phyloP scores from a whole-genome alignment of 441 rosid genomes.

The Pelargonium myrrhifolium region DNA sequence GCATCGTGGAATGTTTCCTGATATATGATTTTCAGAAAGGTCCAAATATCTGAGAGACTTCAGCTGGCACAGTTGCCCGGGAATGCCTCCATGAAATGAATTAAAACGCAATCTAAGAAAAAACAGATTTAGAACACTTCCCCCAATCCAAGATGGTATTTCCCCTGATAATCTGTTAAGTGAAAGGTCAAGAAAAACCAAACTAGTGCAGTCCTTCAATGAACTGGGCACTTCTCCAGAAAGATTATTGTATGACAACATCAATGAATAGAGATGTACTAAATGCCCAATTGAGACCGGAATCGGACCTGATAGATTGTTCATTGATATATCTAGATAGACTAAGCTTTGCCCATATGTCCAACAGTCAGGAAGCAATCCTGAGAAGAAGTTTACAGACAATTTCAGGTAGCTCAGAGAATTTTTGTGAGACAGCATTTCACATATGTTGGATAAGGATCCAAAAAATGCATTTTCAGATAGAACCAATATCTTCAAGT shows the following conservation, averaged over 20 bases:
- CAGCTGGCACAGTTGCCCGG: background rate
- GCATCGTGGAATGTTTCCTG: background rate
- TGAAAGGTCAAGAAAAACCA: background rate
- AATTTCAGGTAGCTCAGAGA: background rate
- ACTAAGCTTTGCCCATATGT: background rate
- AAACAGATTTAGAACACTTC: background rate
- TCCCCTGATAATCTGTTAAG: background rate
- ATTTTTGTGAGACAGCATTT: background rate
- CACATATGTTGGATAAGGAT: background rate
- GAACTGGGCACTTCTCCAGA: slow-evolving; percentile 9
- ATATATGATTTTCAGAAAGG: background rate
- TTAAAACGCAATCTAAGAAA: background rate
- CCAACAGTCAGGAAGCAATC: slow-evolving; percentile 3
- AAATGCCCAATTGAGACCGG: background rate
- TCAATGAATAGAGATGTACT: background rate
- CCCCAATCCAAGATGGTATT: background rate
- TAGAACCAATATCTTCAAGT: background rate
- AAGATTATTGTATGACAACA: background rate
- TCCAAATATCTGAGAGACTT: background rate
- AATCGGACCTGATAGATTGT: slow-evolving; percentile 8
- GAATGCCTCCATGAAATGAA: background rate
- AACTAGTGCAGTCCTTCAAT: background rate
- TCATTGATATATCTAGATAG: background rate
- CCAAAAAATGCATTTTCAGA: background rate
- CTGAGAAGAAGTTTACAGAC: background rate